Percentiles rank a stretch among this genome's conserved stretches.
Evolutionary conservation across 2,329 filamentous ascomycete species (phyloP).

Genomic region (Huntiella abstrusa): DNA sequence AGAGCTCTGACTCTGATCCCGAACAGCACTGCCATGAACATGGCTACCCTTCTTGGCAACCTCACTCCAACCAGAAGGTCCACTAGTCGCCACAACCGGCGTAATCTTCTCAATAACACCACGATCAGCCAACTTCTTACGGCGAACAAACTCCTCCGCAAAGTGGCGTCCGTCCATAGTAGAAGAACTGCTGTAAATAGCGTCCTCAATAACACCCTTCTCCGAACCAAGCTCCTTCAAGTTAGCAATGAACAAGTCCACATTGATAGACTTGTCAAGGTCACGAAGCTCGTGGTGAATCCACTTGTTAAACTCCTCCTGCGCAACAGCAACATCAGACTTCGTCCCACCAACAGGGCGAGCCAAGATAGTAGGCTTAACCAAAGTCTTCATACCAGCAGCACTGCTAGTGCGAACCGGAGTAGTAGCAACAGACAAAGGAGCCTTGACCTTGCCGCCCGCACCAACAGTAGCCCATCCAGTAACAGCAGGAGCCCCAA

Average conservation of each 20-base stretch:
- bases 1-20: slow-evolving; percentile 18
- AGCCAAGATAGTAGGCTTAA: slow-evolving; percentile 23
- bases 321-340: slow-evolving; percentile 30
- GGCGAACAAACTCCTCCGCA: slow-evolving; percentile 81
- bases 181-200: slow-evolving; percentile 68
- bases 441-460: slow-evolving; percentile 73
- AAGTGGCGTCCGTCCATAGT: slow-evolving; percentile 89
- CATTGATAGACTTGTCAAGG: slow-evolving; percentile 33
- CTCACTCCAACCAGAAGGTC: slow-evolving; percentile 70
- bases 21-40: slow-evolving; percentile 23
- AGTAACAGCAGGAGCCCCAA: slow-evolving; percentile 89
- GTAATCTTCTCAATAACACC: slow-evolving; percentile 54
- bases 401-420: slow-evolving; percentile 25
- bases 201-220: slow-evolving; percentile 67
- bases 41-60: slow-evolving; percentile 76
- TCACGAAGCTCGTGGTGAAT: slow-evolving; percentile 65
- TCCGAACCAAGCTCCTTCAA: slow-evolving; percentile 62
- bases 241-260: slow-evolving; percentile 51
- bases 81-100: slow-evolving; percentile 21
- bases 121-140: slow-evolving; percentile 83
- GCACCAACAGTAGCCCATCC: slow-evolving; percentile 95
- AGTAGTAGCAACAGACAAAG: slow-evolving; percentile 16
- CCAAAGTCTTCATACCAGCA: slow-evolving; percentile 30
- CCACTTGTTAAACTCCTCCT: slow-evolving; percentile 93
- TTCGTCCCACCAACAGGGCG: slow-evolving; percentile 21